These are phyloP conservation scores for Brachypodium distachyon DNA, from an alignment of 202 grass and related monocot genomes.

Conservation along the genomic window DNA sequence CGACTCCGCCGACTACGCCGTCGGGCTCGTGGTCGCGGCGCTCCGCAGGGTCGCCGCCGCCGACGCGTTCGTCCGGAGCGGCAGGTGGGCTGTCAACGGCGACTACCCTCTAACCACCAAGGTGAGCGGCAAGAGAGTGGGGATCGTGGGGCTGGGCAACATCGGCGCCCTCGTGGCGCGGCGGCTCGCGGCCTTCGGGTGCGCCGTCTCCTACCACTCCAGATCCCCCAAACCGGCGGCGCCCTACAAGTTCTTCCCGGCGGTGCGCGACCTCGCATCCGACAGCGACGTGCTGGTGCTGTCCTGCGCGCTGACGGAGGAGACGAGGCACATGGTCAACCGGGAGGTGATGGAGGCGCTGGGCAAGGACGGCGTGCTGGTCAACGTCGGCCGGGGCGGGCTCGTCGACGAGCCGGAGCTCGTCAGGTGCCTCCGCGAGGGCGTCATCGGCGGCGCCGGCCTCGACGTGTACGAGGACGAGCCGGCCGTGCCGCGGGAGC, in stretches of 20 bases:
- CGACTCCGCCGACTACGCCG: constrained; percentile 34
- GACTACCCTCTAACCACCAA: constrained; percentile 7
- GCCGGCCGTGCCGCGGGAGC: constrained; percentile 39
- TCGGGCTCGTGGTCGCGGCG: constrained; percentile 37
- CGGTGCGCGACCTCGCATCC: constrained; percentile 22
- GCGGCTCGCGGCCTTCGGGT: constrained; percentile 42
- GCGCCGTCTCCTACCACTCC: constrained; percentile 27
- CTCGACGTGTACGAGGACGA: constrained; percentile 55
- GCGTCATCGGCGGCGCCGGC: constrained; percentile 37
- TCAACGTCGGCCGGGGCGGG: constrained; percentile 45
- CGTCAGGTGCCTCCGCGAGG: constrained; percentile 10
- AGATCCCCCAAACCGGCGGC: constrained; percentile 16
- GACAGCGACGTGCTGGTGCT: constrained; percentile 45
- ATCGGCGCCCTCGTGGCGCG: constrained; percentile 44
- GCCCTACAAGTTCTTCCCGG: constrained; percentile 25
- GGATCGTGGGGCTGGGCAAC: constrained; percentile 42
- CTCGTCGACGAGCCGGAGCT: constrained; percentile 58
- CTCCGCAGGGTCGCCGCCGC: constrained; percentile 34
- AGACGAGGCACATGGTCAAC: constrained; percentile 33
- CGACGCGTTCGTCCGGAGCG: constrained; percentile 28
- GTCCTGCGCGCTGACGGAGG: constrained; percentile 37
- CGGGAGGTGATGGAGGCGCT: constrained; percentile 43
- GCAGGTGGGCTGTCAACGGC: constrained; percentile 17
- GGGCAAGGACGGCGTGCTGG: constrained; percentile 32
- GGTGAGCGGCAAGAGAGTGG: constrained; percentile 41